These are phyloP conservation scores for Chalaropsis thielavioides DNA, from an alignment of 2,329 filamentous ascomycete species.

Conservation along the genomic window DNA sequence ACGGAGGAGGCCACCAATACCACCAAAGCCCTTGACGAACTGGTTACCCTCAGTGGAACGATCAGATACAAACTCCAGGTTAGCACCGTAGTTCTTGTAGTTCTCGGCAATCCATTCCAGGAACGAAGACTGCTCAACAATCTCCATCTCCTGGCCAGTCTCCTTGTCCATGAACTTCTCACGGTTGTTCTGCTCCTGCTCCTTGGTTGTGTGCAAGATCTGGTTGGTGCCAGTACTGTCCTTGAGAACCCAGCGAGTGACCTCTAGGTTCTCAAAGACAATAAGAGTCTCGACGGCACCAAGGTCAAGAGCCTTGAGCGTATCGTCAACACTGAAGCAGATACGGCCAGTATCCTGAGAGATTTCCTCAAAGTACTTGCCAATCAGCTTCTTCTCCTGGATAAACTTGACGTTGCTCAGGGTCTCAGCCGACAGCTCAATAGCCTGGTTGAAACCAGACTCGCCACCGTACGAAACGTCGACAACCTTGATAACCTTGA, in stretches of 20 bases:
- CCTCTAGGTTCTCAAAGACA: conserved; percentile 92
- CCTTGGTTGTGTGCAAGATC: conserved; percentile 77
- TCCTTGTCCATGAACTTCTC: conserved; percentile 88
- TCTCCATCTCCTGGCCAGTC: conserved; percentile 94
- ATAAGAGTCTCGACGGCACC: conserved; percentile 91
- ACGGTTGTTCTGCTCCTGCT: conserved; percentile 54
- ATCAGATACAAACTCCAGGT: conserved; percentile 93
- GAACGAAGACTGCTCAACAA: conserved; percentile 75
- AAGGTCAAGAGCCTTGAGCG: conserved; percentile 87
- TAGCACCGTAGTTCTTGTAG: conserved; percentile 94
- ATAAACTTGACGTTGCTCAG: conserved; percentile 99
- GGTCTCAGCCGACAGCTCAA: conserved; percentile 87
- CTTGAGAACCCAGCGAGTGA: conserved; percentile 84
- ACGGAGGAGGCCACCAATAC: conserved; percentile 88
- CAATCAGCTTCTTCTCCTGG: conserved; percentile 99
- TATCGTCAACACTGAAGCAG: conserved; percentile 97
- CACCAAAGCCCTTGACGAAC: conserved; percentile 99
- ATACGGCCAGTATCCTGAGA: conserved; percentile 93
- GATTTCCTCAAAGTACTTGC: conserved; percentile 98
- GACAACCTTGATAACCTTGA: conserved; percentile 98
- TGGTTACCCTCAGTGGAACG: conserved; percentile 97
- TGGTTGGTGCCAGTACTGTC: conserved; percentile 56
- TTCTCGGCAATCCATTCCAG: conserved; percentile 99
- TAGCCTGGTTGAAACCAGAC: conserved; percentile 99
- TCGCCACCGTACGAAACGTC: conserved; percentile 98